Percentiles rank a stretch among this genome's conserved stretches.
Conservation (phyloP, 306 rosid genomes). For the apple (Malus domestica) region ASM211411v1 NC_041805.1:2195501-2196000, state of each 20-base stretch:
- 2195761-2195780: background rate
- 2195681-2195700: no score
- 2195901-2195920: slow-evolving; percentile 75
- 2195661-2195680: no score
- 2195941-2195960: slow-evolving; percentile 77
- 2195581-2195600: no score
- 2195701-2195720: no score
- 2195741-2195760: background rate
- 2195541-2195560: background rate
- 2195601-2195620: no score
- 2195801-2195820: slow-evolving; percentile 47
- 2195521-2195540: background rate
- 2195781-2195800: slow-evolving; percentile 38
- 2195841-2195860: slow-evolving; percentile 71
- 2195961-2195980: slow-evolving; percentile 70
- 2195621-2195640: no score
- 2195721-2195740: no score
- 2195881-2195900: slow-evolving; percentile 91
- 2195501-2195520: background rate
- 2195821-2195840: slow-evolving; percentile 98
- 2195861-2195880: slow-evolving; percentile 72
- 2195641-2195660: no score
- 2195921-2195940: slow-evolving; percentile 92
- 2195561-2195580: background rate
- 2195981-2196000: slow-evolving; percentile 86